These are phyloP conservation scores for Lachnellula subtilissima DNA, from an alignment of 2,329 filamentous ascomycete species.

Conservation along the genomic window DNA sequence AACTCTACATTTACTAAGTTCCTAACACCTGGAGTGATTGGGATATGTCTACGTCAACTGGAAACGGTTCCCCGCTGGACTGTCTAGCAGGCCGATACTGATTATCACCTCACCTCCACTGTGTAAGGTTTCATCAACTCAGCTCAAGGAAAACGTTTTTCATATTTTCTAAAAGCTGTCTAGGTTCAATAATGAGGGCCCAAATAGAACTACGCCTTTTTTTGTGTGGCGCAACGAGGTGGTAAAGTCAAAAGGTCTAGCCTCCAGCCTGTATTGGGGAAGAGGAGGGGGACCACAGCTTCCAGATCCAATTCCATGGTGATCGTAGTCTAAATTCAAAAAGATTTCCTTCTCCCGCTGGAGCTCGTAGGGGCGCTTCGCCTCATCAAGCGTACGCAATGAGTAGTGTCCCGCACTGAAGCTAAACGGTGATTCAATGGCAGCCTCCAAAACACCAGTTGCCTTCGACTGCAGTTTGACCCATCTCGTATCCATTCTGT, in stretches of 20 bases:
- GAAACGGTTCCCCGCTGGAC: no score
- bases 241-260: constrained; percentile 12
- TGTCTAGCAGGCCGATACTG: no score
- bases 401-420: constrained; percentile 54
- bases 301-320: constrained; percentile 46
- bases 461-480: constrained; percentile 35
- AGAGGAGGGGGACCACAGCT: constrained; percentile 50
- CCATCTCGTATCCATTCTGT: constrained; percentile 57
- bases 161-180: no score
- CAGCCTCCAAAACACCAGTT: constrained; percentile 5
- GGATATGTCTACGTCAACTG: no score
- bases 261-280: constrained; percentile 41
- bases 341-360: constrained; percentile 43
- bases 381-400: constrained; percentile 48
- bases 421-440: constrained; percentile 22
- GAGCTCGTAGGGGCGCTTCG: constrained; percentile 61
- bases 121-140: no score
- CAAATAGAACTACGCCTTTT: no score
- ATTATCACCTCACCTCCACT: no score
- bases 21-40: no score
- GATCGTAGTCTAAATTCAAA: constrained; percentile 37
- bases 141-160: no score
- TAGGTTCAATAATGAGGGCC: no score
- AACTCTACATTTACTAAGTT: no score
- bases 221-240: no score